Conservation (phyloP, 768 basidiomycete species). For the Cubamyces sp. region DNA sequence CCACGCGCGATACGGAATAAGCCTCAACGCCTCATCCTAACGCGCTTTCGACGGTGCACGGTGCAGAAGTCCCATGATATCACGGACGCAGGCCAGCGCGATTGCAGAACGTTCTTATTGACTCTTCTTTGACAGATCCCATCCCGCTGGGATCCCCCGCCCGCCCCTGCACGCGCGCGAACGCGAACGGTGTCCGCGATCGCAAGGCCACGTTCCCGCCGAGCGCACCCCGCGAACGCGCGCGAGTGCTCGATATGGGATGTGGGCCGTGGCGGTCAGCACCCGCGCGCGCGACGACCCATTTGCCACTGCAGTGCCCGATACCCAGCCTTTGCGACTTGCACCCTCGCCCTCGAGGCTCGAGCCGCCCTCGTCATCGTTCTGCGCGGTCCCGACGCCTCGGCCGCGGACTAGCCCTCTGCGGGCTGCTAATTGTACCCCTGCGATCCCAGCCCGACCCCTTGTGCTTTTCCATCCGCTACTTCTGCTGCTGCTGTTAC, state of each 20-base stretch:
- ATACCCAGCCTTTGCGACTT: too few relatives aligned
- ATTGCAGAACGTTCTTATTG: slow-evolving; percentile 4
- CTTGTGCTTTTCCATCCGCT: not conserved
- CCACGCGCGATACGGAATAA: not conserved
- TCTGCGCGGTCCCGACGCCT: not conserved
- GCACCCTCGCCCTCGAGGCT: too few relatives aligned
- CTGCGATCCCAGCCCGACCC: not conserved
- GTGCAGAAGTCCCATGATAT: slow-evolving; percentile 1
- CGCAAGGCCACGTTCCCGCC: not conserved
- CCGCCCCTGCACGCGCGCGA: not conserved
- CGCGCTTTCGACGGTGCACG: too few relatives aligned
- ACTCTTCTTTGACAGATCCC: slow-evolving; percentile 19
- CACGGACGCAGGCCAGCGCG: not conserved
- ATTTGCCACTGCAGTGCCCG: not conserved
- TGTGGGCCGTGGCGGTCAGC: slow-evolving; percentile 4
- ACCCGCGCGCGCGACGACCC: slow-evolving; percentile 6
- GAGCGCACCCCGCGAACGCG: slow-evolving; percentile 2
- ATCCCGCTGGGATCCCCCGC: slow-evolving; percentile 1
- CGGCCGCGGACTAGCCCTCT: not conserved
- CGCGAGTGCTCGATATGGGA: not conserved
- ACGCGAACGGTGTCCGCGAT: too few relatives aligned
- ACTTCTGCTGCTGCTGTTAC: too few relatives aligned
- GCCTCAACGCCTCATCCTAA: too few relatives aligned
- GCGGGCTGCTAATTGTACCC: too few relatives aligned
- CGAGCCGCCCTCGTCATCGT: too few relatives aligned